phyloP scores from a whole-genome alignment of 768 basidiomycete species.

The Termitomyces sp. region DNA sequence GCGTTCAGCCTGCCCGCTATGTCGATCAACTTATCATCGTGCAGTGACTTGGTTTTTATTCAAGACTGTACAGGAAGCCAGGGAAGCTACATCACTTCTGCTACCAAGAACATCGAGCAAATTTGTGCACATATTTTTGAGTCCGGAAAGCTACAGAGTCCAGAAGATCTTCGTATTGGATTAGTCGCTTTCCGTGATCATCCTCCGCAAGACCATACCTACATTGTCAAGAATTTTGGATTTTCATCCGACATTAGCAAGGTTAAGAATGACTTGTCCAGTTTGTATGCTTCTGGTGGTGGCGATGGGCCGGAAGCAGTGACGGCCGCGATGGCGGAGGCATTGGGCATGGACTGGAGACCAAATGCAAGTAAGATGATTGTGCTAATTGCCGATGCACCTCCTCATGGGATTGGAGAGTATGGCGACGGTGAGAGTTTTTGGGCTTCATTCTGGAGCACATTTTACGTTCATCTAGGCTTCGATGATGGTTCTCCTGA shows the following conservation, averaged over 20 bases:
- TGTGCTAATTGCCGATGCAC: slow-evolving; percentile 95
- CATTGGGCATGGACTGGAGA: slow-evolving; percentile 88
- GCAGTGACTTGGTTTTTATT: slow-evolving; percentile 88
- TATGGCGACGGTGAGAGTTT: slow-evolving; percentile 80
- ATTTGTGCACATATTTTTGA: slow-evolving; percentile 94
- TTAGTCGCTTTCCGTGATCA: slow-evolving; percentile 95
- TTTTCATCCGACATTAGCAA: slow-evolving; percentile 89
- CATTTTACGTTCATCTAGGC: slow-evolving; percentile 38
- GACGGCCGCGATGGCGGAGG: slow-evolving; percentile 87
- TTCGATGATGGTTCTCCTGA: slow-evolving; percentile 94
- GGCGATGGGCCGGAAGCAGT: slow-evolving; percentile 97
- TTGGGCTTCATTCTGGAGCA: slow-evolving; percentile 7
- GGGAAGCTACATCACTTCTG: slow-evolving; percentile 86
- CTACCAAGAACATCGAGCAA: slow-evolving; percentile 93
- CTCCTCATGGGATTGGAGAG: slow-evolving; percentile 96
- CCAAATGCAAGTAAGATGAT: slow-evolving; percentile 88
- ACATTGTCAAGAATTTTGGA: slow-evolving; percentile 88
- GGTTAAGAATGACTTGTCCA: slow-evolving; percentile 79
- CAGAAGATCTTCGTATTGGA: slow-evolving; percentile 87
- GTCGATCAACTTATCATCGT: slow-evolving; percentile 12
- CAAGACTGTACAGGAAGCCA: slow-evolving; percentile 95
- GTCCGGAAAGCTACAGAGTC: slow-evolving; percentile 83
- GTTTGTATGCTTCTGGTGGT: slow-evolving; percentile 83
- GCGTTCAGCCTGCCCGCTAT: slow-evolving; percentile 22
- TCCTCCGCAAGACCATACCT: slow-evolving; percentile 95